A percentile compares a stretch with the other conserved stretches of the same genome.
Conservation (phyloP, 768 basidiomycete species). For the Hemileccinum rubropunctum region DNA sequence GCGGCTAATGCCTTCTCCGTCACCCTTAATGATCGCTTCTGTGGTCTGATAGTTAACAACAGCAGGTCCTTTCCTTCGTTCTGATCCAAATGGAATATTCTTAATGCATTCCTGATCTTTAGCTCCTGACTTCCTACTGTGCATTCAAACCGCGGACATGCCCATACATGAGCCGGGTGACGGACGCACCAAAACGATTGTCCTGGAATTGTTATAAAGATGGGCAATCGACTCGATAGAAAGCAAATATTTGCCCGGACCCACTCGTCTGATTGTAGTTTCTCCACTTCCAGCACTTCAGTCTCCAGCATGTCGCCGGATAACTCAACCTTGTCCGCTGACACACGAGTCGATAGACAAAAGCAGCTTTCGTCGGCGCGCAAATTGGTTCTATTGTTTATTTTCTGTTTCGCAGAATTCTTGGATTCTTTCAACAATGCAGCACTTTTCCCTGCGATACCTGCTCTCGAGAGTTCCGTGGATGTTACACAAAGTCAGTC, state of each 20-base stretch:
- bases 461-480: constrained; percentile 25
- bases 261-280: neutral
- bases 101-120: neutral
- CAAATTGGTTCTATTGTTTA: constrained; percentile 31
- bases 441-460: constrained; percentile 40
- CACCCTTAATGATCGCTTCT: neutral
- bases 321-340: neutral
- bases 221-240: neutral
- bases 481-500: constrained; percentile 10
- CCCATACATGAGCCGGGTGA: too few relatives aligned
- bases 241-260: neutral
- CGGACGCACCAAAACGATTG: too few relatives aligned
- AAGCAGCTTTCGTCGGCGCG: constrained; percentile 20
- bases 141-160: neutral
- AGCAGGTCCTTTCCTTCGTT: too few relatives aligned
- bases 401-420: constrained; percentile 43
- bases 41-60: neutral
- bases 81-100: neutral
- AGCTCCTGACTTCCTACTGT: neutral
- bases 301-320: constrained; percentile 6
- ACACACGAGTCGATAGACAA: constrained; percentile 1
- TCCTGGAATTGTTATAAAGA: neutral
- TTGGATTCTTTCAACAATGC: constrained; percentile 44
- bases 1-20: neutral
- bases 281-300: neutral